Evolutionary conservation across 2,329 filamentous ascomycete species (phyloP).

Genomic region (Parastagonospora nodorum): DNA sequence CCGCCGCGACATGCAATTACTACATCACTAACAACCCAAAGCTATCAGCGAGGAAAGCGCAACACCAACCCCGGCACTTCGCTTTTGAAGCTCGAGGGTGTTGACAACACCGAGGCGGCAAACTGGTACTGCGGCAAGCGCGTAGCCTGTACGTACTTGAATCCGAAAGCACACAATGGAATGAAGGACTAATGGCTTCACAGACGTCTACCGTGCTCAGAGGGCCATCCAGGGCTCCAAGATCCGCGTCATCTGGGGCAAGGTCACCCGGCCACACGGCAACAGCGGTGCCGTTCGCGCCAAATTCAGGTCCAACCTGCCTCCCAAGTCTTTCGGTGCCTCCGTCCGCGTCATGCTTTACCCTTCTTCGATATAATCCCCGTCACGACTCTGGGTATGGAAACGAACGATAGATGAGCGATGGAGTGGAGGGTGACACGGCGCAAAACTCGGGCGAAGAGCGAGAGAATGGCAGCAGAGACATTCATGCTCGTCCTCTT

Average conservation of each 20-base stretch:
- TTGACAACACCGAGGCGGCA: conserved; percentile 86
- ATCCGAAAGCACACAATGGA: conserved; percentile 1
- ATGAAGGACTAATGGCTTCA: conserved; percentile 14
- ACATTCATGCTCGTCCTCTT: conserved; percentile 40
- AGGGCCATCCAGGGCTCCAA: conserved; percentile 96
- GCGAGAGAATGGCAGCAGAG: conserved; percentile 37
- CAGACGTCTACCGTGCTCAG: conserved; percentile 88
- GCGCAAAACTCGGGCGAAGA: conserved; percentile 35
- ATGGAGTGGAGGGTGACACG: conserved; percentile 32
- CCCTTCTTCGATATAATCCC: conserved; percentile 89
- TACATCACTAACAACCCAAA: conserved; percentile 43
- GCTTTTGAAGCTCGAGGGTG: conserved; percentile 98
- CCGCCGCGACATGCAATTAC: conserved; percentile 41
- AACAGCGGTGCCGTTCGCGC: conserved; percentile 98
- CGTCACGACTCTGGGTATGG: conserved; percentile 34
- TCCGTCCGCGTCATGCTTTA: conserved; percentile 97
- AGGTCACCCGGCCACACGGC: conserved; percentile 94
- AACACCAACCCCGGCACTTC: conserved; percentile 86
- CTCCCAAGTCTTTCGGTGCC: conserved; percentile 85
- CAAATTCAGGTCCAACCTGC: conserved; percentile 95
- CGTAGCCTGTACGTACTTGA: conserved; percentile 69
- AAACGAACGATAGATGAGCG: conserved; percentile 30
- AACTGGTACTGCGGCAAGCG: conserved; percentile 97
- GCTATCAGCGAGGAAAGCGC: conserved; percentile 91
- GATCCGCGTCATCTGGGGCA: conserved; percentile 95